Percentiles rank a stretch among this genome's conserved stretches.
These are phyloP conservation scores for Hygrocybe punicea DNA, from an alignment of 768 basidiomycete genomes.

Conservation along the genomic window DNA sequence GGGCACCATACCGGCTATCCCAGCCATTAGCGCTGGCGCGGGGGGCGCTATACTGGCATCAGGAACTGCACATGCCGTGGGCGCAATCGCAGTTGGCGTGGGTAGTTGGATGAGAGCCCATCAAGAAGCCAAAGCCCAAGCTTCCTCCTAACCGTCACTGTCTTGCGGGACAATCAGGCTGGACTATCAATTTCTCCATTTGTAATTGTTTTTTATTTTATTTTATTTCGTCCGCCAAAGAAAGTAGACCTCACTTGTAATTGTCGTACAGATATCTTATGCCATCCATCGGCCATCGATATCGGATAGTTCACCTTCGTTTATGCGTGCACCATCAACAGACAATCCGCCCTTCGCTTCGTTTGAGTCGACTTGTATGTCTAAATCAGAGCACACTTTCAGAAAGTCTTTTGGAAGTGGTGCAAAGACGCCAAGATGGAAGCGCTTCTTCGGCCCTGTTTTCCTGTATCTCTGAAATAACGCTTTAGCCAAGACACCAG, in stretches of 20 bases:
- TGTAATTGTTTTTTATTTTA: conserved; percentile 1
- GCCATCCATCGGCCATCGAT: conserved; percentile 39
- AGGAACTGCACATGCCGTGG: conserved; percentile 71
- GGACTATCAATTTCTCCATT: neutral
- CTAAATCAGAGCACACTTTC: conserved; percentile 45
- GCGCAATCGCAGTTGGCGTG: conserved; percentile 73
- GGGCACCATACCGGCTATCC: conserved; percentile 69
- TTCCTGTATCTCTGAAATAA: conserved; percentile 46
- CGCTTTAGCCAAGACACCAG: neutral
- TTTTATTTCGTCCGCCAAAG: neutral
- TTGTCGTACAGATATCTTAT: neutral
- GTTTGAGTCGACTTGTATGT: conserved; percentile 38
- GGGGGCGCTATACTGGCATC: conserved; percentile 73
- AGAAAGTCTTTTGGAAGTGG: conserved; percentile 59
- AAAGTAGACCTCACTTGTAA: conserved; percentile 1
- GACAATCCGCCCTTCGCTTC: conserved; percentile 46
- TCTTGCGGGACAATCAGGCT: no score
- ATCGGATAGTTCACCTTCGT: conserved; percentile 33
- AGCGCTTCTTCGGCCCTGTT: conserved; percentile 43
- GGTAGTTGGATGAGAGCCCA: conserved; percentile 55
- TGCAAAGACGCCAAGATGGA: conserved; percentile 52
- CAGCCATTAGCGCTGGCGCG: conserved; percentile 62
- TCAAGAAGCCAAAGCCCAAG: conserved; percentile 29
- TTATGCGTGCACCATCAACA: conserved; percentile 41
- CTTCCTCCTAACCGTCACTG: neutral